Evolutionary conservation across 108 stramenopile species (phyloP).

Genomic region (Epithemia pelagica): DNA sequence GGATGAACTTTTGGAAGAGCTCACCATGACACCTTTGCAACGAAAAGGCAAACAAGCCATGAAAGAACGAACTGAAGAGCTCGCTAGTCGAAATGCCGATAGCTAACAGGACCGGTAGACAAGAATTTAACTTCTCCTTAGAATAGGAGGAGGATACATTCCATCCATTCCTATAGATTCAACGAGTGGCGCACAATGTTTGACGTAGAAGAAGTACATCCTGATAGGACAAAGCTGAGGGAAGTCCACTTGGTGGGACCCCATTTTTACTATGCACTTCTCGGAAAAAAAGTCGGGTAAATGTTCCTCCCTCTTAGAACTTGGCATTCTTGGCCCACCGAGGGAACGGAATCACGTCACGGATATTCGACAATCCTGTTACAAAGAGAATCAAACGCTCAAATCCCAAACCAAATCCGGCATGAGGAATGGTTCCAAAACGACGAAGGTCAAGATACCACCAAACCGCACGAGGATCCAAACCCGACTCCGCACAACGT

Average conservation of each 20-base stretch:
- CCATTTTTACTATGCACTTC: no score
- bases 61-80: slow-evolving; percentile 56
- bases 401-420: slow-evolving; percentile 80
- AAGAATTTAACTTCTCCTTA: no score
- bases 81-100: slow-evolving; percentile 6
- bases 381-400: slow-evolving; percentile 65
- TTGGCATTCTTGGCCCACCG: slow-evolving; percentile 27
- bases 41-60: slow-evolving; percentile 69
- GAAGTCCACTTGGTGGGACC: no score
- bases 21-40: slow-evolving; percentile 50
- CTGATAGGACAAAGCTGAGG: no score
- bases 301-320: slow-evolving; percentile 12
- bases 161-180: no score
- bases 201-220: no score
- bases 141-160: no score
- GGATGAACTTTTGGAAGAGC: slow-evolving; percentile 54
- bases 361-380: slow-evolving; percentile 61
- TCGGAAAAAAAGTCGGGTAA: no score
- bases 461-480: slow-evolving; percentile 47
- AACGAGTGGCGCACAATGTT: no score
- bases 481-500: slow-evolving; percentile 40
- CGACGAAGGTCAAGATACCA: slow-evolving; percentile 76
- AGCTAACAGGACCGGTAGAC: slow-evolving; percentile 2
- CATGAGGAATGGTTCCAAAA: slow-evolving; percentile 73
- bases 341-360: slow-evolving; percentile 86